Percentiles rank a stretch among this genome's conserved stretches.
These are phyloP conservation scores for Persicaria tinctoria DNA, from an alignment of 148 eudicot species.

Conservation along the genomic window DNA sequence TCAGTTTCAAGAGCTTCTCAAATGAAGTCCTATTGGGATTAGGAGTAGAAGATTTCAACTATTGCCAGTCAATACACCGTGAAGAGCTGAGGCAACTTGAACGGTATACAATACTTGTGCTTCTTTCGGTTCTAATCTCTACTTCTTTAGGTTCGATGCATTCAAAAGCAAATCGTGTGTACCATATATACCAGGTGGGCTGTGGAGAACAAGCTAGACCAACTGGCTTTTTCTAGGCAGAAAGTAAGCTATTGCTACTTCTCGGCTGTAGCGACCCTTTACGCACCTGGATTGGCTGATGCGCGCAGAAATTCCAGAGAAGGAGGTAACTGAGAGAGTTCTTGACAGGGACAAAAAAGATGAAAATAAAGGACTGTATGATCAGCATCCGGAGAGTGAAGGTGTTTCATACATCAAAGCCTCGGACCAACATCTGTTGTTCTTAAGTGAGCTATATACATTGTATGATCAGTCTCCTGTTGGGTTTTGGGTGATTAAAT, in stretches of 20 bases:
- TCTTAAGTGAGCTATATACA: too few species aligned
- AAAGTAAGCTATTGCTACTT: slow-evolving; percentile 82
- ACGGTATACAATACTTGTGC: slow-evolving; percentile 32
- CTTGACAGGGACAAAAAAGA: too few species aligned
- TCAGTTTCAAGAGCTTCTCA: slow-evolving; percentile 47
- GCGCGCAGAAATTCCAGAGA: too few species aligned
- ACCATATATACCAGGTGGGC: slow-evolving; percentile 51
- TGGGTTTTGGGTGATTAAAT: too few species aligned
- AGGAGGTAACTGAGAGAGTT: too few species aligned
- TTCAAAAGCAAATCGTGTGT: background rate
- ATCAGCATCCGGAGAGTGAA: too few species aligned
- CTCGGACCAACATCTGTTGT: too few species aligned
- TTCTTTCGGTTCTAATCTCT: background rate
- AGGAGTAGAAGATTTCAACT: slow-evolving; percentile 66
- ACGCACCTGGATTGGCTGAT: slow-evolving; percentile 64
- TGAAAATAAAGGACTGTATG: too few species aligned
- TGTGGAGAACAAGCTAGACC: slow-evolving; percentile 54
- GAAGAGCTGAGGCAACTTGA: slow-evolving; percentile 62
- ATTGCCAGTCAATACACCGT: slow-evolving; percentile 52
- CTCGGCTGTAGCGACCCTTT: slow-evolving; percentile 72
- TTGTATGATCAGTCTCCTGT: too few species aligned
- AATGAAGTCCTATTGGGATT: slow-evolving; percentile 40
- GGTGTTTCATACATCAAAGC: too few species aligned
- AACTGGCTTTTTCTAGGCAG: slow-evolving; percentile 77
- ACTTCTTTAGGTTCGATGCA: too few species aligned